Conservation (phyloP, 2,329 filamentous ascomycete species). For the Capronia epimyces region DNA sequence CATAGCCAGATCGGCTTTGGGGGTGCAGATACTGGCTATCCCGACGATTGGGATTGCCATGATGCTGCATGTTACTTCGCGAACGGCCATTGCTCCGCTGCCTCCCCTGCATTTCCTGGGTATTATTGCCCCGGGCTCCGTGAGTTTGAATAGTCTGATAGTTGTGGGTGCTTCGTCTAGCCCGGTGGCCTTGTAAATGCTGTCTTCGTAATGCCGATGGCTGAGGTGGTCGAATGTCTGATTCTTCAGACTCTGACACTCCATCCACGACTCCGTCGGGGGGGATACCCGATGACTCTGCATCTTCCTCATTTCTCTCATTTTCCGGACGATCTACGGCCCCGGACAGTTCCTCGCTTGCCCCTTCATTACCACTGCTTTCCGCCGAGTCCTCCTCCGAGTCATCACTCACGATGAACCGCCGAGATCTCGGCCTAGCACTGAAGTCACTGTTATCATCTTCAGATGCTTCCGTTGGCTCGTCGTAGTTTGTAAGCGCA, state of each 20-base stretch:
- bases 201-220: constrained; percentile 14
- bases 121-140: not conserved
- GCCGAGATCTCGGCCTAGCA: not conserved
- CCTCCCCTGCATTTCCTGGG: not conserved
- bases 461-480: constrained; percentile 13
- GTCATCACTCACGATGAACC: constrained; percentile 23
- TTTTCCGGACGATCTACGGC: constrained; percentile 1
- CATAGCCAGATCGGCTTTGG: not conserved
- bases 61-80: not conserved
- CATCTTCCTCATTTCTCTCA: constrained; percentile 6
- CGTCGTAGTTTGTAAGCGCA: constrained; percentile 18
- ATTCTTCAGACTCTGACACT: constrained; percentile 21
- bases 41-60: not conserved
- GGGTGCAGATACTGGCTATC: not conserved
- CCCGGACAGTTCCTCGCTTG: not conserved
- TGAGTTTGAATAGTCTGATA: not conserved
- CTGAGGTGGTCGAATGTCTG: constrained; percentile 24
- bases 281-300: not conserved
- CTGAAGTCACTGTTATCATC: not conserved
- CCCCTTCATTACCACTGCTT: not conserved
- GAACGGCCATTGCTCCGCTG: not conserved
- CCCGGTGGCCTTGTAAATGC: constrained; percentile 18
- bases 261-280: constrained; percentile 8
- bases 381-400: constrained; percentile 11
- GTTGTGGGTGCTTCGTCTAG: constrained; percentile 11